Evolutionary conservation across 2,329 filamentous ascomycete species (phyloP).

Genomic region (Eurotiales sp.): DNA sequence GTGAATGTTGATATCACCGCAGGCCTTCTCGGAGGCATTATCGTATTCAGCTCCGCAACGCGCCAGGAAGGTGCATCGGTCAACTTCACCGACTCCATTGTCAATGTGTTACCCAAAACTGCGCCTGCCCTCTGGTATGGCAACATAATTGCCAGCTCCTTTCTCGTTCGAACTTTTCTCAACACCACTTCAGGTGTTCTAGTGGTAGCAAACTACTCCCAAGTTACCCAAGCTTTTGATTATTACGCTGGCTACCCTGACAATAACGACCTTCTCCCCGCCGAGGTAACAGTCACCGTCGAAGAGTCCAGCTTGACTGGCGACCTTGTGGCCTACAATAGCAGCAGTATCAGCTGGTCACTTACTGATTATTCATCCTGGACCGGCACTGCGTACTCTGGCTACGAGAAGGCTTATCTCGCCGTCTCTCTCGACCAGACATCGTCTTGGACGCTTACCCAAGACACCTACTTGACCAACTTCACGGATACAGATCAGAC

Average conservation of each 20-base stretch:
- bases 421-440: neutral
- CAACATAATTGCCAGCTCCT: constrained; percentile 23
- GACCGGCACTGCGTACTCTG: neutral
- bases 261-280: constrained; percentile 24
- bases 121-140: constrained; percentile 32
- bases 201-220: constrained; percentile 21
- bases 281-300: constrained; percentile 23
- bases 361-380: neutral
- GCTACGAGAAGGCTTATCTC: neutral
- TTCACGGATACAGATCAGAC: neutral
- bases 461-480: neutral
- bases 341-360: constrained; percentile 1
- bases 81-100: constrained; percentile 21
- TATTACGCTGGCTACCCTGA: constrained; percentile 29
- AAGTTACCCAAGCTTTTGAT: constrained; percentile 33
- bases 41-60: constrained; percentile 15
- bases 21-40: neutral
- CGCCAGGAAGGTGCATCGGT: constrained; percentile 21
- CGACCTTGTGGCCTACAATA: constrained; percentile 32
- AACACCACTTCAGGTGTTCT: constrained; percentile 18
- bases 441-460: neutral
- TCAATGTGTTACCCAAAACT: constrained; percentile 18
- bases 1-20: neutral
- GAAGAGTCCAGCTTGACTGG: constrained; percentile 24
- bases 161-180: neutral